A percentile compares a stretch with the other conserved stretches of the same genome.
These are phyloP conservation scores for Biancaea sappan DNA, from an alignment of 306 rosid species.

Conservation along the genomic window DNA sequence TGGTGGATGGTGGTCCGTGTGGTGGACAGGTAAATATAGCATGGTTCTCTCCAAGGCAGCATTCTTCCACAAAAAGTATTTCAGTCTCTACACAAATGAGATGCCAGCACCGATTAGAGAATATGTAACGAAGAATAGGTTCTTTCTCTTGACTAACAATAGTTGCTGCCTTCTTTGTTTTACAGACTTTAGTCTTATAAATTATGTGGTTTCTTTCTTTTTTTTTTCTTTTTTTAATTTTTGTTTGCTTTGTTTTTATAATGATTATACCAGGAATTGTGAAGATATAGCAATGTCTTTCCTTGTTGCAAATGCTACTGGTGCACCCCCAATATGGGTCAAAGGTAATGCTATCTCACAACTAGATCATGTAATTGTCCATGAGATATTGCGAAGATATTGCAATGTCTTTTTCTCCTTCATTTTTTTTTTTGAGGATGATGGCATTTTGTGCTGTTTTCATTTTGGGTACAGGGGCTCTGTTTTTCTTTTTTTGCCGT, in stretches of 20 bases:
- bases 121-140: slow-evolving; percentile 76
- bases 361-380: neutral
- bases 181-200: neutral
- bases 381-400: neutral
- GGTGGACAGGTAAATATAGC: slow-evolving; percentile 98
- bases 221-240: slow-evolving; percentile 11
- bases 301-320: slow-evolving; percentile 89
- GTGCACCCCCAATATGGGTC: slow-evolving; percentile 98
- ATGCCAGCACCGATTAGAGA: slow-evolving; percentile 89
- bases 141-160: slow-evolving; percentile 29
- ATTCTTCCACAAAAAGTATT: slow-evolving; percentile 90
- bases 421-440: neutral
- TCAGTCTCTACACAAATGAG: slow-evolving; percentile 69
- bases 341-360: slow-evolving; percentile 59
- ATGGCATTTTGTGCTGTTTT: neutral
- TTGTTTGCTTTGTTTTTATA: slow-evolving; percentile 27
- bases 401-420: neutral
- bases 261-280: slow-evolving; percentile 76
- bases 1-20: slow-evolving; percentile 99
- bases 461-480: neutral
- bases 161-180: neutral
- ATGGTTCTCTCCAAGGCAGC: slow-evolving; percentile 99
- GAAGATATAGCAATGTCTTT: slow-evolving; percentile 99
- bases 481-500: too few relatives aligned
- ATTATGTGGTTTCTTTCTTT: neutral